A percentile compares a stretch with the other conserved stretches of the same genome.
Evolutionary conservation across 176 grass and related monocot species (phyloP).

Genomic region (Chrysopogon serrulatus): DNA sequence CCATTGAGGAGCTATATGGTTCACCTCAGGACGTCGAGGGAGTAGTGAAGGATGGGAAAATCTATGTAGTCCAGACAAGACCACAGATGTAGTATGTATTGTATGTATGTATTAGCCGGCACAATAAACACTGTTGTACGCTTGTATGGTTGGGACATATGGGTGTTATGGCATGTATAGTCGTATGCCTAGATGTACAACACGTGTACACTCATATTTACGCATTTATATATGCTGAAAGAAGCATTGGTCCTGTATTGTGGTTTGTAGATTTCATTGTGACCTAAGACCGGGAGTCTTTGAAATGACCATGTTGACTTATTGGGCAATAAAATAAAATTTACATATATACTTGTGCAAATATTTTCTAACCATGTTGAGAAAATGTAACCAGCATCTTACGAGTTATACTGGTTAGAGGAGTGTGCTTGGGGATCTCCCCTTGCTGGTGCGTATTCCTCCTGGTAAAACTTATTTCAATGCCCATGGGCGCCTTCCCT

Average conservation of each 20-base stretch:
- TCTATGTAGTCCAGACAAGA: conserved; percentile 93
- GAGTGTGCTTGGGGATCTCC: background rate
- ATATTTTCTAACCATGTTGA: background rate
- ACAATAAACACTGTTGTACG: background rate
- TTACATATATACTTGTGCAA: background rate
- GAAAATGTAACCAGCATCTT: background rate
- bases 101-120: background rate
- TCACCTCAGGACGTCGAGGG: conserved; percentile 85
- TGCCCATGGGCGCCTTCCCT: too few species aligned
- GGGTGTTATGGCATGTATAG: conserved; percentile 9
- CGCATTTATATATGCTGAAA: background rate
- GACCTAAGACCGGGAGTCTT: background rate
- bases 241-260: background rate
- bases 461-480: too few species aligned
- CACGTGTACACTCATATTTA: background rate
- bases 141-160: conserved; percentile 18
- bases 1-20: conserved; percentile 84
- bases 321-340: conserved; percentile 7
- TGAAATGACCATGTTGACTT: background rate
- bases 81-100: conserved; percentile 76
- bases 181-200: conserved; percentile 13
- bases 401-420: background rate
- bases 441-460: too few species aligned
- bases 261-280: background rate
- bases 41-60: conserved; percentile 79